phyloP scores from a whole-genome alignment of 1,284 basidiomycete genomes.

The Cutaneotrichosporon mucoides region DNA sequence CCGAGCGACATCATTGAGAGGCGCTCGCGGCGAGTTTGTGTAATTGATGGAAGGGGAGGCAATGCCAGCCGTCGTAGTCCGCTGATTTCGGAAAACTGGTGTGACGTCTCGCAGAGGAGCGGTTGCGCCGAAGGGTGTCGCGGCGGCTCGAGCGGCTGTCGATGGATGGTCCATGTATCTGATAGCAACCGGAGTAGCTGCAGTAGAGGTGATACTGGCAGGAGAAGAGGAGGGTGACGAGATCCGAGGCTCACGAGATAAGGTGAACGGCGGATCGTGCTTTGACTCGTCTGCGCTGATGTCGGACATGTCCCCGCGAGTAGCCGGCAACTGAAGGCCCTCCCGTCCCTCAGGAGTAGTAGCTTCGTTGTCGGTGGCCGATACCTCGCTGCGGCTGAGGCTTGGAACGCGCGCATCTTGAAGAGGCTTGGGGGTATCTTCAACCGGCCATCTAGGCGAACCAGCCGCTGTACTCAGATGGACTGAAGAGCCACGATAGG shows the following conservation, averaged over 20 bases:
- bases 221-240: not conserved
- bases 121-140: conserved; percentile 10
- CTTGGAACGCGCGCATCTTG: conserved; percentile 30
- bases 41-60: conserved; percentile 18
- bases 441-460: too few relatives aligned
- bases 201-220: not conserved
- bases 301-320: not conserved
- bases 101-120: conserved; percentile 31
- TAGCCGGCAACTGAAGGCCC: not conserved
- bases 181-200: conserved; percentile 10
- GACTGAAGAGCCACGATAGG: too few relatives aligned
- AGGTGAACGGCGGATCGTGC: too few relatives aligned
- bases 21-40: conserved; percentile 30
- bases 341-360: conserved; percentile 40
- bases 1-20: conserved; percentile 34
- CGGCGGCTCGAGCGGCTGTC: conserved; percentile 16
- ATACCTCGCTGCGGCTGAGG: conserved; percentile 40
- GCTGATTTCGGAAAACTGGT: conserved; percentile 18
- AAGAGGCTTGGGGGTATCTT: not conserved
- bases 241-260: not conserved
- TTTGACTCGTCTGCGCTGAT: too few relatives aligned
- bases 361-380: conserved; percentile 33
- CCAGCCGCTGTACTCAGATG: too few relatives aligned
- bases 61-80: not conserved
- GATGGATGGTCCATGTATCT: conserved; percentile 19